Conservation (phyloP, 306 rosid species). For the barrel medic (Medicago truncatula) region MtrunA17r5.0-ANR NC_053042.1:56001001-56001500, state of each 20-base stretch:
- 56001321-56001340: constrained; percentile 9
- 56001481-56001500: too few species aligned
- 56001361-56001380: not conserved
- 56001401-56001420: too few species aligned
- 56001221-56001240: too few species aligned
- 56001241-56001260: too few species aligned
- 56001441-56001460: too few species aligned
- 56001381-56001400: constrained; percentile 3
- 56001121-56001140: constrained; percentile 20
- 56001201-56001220: too few species aligned
- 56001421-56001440: too few species aligned
- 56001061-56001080: constrained; percentile 79
- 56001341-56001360: not conserved
- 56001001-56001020: constrained; percentile 4
- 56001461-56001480: too few species aligned
- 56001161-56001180: too few species aligned
- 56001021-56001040: constrained; percentile 75
- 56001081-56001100: constrained; percentile 79
- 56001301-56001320: constrained; percentile 14
- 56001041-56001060: constrained; percentile 89
- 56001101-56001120: constrained; percentile 37
- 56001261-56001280: too few species aligned
- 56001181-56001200: too few species aligned
- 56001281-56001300: constrained; percentile 10
- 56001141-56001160: too few species aligned